Base-by-base conservation (phyloP, 208 protist species). In the Endotrypanum monterogeii region DNA sequence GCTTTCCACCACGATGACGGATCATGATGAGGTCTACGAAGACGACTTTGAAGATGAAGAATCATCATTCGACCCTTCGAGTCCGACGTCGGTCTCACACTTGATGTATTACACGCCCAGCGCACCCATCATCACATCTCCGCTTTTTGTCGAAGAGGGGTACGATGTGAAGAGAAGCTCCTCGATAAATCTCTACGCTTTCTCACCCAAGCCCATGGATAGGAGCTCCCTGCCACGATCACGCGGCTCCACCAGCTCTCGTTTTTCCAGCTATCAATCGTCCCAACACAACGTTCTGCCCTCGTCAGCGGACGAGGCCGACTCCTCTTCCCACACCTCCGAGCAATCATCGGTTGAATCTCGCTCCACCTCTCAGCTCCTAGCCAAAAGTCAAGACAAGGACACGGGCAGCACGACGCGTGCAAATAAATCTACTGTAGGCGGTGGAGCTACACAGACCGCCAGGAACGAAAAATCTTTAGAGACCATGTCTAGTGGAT, bases 1-100 rank as follows among this genome's bases (percentile, higher is more conserved):
- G 12, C 57, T 12, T 30, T 57, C 52, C 8, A 7, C n/a, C 62
- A 20, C 0, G 62, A 76, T 76, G 70, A 81, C 20, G 18, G 71
- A 81, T 14, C 65, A 62, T 50, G 55, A 67, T 8, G 77, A 81
- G 32, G 37, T 65, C 25, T 74, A 74, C 70, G 30, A 65, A 3
- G 70, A 62, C 44, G 78, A 82, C 44, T 76, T 67, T 56, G 70
- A 77, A 14, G 72, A 78, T 35, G 78, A 78, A 16, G 70, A 73
- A 52, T 9, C 46, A 20, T 55, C 57, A 11, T 46, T 41, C 23
- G 48, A 46, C 67, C 46, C 48, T 30, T 11, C 6, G 1, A 30
- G 25, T 11, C 41, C 56, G 2, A 18, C 67, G 4, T 37, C 73
- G 41, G 41, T 9, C 30, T 41, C 32, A 16, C 37, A 3, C 56